These are phyloP conservation scores for Blastocystis sp. DNA, from an alignment of 352 stramenopile species.

Conservation along the genomic window DNA sequence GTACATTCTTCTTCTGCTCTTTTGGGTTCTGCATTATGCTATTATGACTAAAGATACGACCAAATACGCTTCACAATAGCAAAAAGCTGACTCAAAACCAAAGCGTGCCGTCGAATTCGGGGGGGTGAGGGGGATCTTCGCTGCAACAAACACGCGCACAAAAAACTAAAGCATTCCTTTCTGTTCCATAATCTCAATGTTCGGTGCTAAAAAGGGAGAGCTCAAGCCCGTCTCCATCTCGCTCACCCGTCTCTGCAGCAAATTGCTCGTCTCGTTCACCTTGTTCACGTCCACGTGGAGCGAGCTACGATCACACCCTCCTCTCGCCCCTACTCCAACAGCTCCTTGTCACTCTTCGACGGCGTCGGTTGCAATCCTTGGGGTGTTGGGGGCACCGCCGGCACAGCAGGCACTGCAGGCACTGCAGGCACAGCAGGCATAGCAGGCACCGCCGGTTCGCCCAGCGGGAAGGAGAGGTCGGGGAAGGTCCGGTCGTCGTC, in stretches of 20 bases:
- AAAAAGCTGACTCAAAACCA: background rate
- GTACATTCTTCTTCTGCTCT: conserved; percentile 13
- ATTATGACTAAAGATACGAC: conserved; percentile 9
- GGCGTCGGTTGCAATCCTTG: background rate
- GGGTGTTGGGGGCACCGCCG: too few relatives aligned
- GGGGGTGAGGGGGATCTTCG: background rate
- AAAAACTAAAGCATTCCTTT: conserved; percentile 62
- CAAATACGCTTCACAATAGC: background rate
- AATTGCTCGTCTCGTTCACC: conserved; percentile 41
- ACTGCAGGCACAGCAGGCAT: too few relatives aligned
- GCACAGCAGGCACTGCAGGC: too few relatives aligned
- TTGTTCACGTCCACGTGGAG: conserved; percentile 47
- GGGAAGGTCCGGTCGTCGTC: background rate
- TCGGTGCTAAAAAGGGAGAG: conserved; percentile 53
- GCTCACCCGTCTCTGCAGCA: conserved; percentile 30
- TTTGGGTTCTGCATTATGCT: background rate
- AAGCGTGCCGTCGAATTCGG: background rate
- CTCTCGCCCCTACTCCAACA: conserved; percentile 26
- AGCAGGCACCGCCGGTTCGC: background rate
- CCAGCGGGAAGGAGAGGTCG: background rate
- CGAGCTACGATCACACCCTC: conserved; percentile 2
- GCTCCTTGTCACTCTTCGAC: background rate
- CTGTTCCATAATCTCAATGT: conserved; percentile 67
- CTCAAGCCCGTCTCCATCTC: conserved; percentile 64
- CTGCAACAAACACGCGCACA: background rate